Evolutionary conservation across 768 basidiomycete genomes (phyloP).

Genomic region (Leccinum subgranulosum): DNA sequence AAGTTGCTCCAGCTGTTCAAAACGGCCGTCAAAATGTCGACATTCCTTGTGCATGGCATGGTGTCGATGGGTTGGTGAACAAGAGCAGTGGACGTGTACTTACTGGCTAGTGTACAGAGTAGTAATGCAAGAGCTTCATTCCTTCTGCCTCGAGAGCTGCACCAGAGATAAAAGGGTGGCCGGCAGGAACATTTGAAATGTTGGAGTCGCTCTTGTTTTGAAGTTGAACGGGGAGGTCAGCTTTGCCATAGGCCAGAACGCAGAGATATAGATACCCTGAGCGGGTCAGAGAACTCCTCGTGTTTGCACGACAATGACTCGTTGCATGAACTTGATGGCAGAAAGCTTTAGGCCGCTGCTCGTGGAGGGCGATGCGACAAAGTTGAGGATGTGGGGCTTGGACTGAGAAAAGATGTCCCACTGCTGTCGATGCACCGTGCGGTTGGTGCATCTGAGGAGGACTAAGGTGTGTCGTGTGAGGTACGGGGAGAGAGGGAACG

Average conservation of each 20-base stretch:
- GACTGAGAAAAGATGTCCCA: constrained; percentile 71
- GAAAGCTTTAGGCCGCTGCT: constrained; percentile 70
- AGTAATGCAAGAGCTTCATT: constrained; percentile 69
- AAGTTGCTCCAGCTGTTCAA: constrained; percentile 79
- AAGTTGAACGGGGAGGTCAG: constrained; percentile 38
- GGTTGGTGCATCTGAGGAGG: constrained; percentile 64
- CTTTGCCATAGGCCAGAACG: neutral
- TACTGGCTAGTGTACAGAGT: constrained; percentile 78
- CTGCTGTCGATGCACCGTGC: constrained; percentile 52
- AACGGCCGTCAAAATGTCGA: constrained; percentile 82
- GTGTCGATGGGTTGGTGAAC: neutral
- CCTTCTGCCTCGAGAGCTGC: constrained; percentile 80
- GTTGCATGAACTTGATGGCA: constrained; percentile 90
- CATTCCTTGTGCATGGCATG: constrained; percentile 47
- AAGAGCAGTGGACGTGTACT: constrained; percentile 29
- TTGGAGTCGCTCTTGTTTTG: constrained; percentile 89
- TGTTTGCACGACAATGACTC: constrained; percentile 86
- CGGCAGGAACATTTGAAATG: constrained; percentile 74
- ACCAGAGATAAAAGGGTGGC: constrained; percentile 86
- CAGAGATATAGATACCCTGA: constrained; percentile 49
- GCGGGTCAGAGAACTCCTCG: constrained; percentile 84
- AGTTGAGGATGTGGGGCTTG: constrained; percentile 71
- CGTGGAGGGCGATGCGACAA: constrained; percentile 53
- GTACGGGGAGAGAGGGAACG: constrained; percentile 27
- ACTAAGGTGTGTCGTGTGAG: constrained; percentile 6